Conservation (phyloP, 306 rosid genomes). For the Vigna nakashimae region DNA sequence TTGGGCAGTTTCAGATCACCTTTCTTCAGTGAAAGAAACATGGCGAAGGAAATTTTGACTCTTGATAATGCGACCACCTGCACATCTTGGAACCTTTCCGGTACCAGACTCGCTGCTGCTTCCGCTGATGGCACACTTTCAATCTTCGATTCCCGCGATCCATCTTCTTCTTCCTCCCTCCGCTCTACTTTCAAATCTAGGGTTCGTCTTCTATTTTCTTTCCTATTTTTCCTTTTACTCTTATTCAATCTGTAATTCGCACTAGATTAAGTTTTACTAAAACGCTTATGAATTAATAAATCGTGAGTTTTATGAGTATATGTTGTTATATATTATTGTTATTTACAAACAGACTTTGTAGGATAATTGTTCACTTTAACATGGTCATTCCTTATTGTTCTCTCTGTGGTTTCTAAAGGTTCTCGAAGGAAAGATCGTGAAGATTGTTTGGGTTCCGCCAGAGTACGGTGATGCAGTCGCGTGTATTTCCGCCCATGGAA, state of each 20-base stretch:
- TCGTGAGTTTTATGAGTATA: background rate
- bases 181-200: slow-evolving; percentile 61
- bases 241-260: background rate
- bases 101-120: slow-evolving; percentile 71
- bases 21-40: background rate
- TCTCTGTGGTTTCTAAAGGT: slow-evolving; percentile 52
- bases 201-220: slow-evolving; percentile 48
- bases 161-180: slow-evolving; percentile 72
- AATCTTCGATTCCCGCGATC: slow-evolving; percentile 68
- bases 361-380: background rate
- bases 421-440: slow-evolving; percentile 59
- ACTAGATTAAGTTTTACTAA: background rate
- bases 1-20: background rate
- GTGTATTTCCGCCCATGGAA: slow-evolving; percentile 72
- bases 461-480: slow-evolving; percentile 89
- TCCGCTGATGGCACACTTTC: slow-evolving; percentile 71
- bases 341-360: too few species aligned
- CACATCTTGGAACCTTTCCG: slow-evolving; percentile 81
- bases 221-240: background rate
- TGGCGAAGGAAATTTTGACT: slow-evolving; percentile 77
- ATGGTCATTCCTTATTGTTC: slow-evolving; percentile 1
- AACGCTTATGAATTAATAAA: background rate
- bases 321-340: too few species aligned
- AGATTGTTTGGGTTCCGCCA: slow-evolving; percentile 86
- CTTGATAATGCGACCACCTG: slow-evolving; percentile 71